Percentiles rank a stretch among this genome's conserved stretches.
These are phyloP conservation scores for Pisolithus tinctorius DNA, from an alignment of 768 basidiomycete genomes.

Conservation along the genomic window DNA sequence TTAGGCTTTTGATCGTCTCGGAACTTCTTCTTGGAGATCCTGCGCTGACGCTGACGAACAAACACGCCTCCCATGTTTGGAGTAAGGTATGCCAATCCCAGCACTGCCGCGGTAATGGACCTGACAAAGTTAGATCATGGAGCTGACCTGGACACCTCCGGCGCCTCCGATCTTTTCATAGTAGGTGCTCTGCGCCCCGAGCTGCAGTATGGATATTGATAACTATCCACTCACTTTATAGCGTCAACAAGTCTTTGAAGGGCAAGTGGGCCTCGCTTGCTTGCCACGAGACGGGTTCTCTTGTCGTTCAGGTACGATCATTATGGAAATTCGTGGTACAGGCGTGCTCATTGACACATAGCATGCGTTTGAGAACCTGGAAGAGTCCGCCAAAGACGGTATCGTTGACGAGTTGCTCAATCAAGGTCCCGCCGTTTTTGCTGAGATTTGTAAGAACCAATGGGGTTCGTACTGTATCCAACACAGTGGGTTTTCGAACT, in stretches of 20 bases:
- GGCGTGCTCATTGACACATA: constrained; percentile 22
- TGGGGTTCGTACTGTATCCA: constrained; percentile 88
- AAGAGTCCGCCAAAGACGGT: constrained; percentile 76
- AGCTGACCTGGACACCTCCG: constrained; percentile 79
- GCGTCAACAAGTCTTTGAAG: constrained; percentile 81
- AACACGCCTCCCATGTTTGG: constrained; percentile 90
- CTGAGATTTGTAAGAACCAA: constrained; percentile 77
- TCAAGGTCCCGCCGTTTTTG: constrained; percentile 59
- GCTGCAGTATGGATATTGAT: background rate
- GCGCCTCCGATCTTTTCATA: constrained; percentile 85
- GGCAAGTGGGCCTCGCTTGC: constrained; percentile 87
- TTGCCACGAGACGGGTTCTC: constrained; percentile 85
- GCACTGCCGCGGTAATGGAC: constrained; percentile 5
- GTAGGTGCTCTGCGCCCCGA: constrained; percentile 35
- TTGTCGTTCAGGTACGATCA: constrained; percentile 69
- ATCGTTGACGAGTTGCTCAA: constrained; percentile 81
- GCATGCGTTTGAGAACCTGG: constrained; percentile 84
- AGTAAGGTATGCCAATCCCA: constrained; percentile 52
- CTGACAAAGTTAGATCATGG: constrained; percentile 63
- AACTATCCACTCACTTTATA: constrained; percentile 21
- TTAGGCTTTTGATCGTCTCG: constrained; percentile 74
- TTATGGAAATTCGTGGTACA: background rate
- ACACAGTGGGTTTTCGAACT: constrained; percentile 53
- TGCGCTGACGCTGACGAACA: constrained; percentile 80
- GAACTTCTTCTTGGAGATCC: constrained; percentile 82